These are phyloP conservation scores for Umbelopsis ramanniana DNA, from an alignment of 192 early-diverging fungal genomes.

Conservation along the genomic window DNA sequence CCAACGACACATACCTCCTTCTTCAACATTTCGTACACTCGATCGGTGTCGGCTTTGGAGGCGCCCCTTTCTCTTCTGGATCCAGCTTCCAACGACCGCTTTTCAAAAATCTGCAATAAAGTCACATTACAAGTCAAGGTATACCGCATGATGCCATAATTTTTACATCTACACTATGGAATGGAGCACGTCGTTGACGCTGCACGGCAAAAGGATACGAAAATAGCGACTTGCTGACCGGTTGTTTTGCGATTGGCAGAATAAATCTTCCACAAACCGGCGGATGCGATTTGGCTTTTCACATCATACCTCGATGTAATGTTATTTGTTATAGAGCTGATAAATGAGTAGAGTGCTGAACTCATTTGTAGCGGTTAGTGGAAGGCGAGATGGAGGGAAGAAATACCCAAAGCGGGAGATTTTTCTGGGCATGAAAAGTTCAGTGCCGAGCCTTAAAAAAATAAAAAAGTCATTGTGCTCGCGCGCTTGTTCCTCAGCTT, in stretches of 20 bases:
- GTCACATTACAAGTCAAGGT: neutral
- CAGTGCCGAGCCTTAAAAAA: neutral
- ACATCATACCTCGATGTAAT: slow-evolving; percentile 47
- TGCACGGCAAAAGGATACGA: slow-evolving; percentile 50
- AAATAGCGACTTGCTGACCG: slow-evolving; percentile 65
- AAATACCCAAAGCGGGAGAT: neutral
- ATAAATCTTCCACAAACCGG: slow-evolving; percentile 79
- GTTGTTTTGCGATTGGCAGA: slow-evolving; percentile 60
- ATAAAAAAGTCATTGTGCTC: neutral
- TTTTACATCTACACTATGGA: neutral
- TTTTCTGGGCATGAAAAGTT: slow-evolving; percentile 13
- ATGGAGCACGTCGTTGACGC: neutral
- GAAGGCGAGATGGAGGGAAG: slow-evolving; percentile 3
- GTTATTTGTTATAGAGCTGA: slow-evolving; percentile 40
- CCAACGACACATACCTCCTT: slow-evolving; percentile 53
- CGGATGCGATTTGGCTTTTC: slow-evolving; percentile 55
- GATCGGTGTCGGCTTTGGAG: slow-evolving; percentile 49
- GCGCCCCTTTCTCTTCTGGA: slow-evolving; percentile 54
- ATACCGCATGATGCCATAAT: neutral
- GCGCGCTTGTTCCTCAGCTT: neutral
- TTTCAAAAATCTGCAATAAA: slow-evolving; percentile 67
- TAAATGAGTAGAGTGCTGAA: slow-evolving; percentile 43
- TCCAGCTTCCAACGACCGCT: slow-evolving; percentile 62
- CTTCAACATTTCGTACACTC: slow-evolving; percentile 59
- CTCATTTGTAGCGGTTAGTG: slow-evolving; percentile 26